A percentile compares a stretch with the other conserved stretches of the same genome.
These are phyloP conservation scores for Collybia nuda DNA, from an alignment of 768 basidiomycete species.

Conservation along the genomic window DNA sequence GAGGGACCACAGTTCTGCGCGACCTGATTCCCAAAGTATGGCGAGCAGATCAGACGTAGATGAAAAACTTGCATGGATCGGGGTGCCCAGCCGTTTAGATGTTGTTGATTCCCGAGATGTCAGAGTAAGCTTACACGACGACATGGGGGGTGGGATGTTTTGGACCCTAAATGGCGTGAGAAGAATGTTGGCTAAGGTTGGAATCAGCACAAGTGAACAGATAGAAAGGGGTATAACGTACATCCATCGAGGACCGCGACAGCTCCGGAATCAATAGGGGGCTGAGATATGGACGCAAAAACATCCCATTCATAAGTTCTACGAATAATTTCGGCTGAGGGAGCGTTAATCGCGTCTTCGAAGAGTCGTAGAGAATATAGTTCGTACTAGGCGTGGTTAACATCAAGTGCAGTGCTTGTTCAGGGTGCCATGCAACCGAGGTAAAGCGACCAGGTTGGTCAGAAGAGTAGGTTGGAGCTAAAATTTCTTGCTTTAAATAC, in stretches of 20 bases:
- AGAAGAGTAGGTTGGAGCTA: conserved; percentile 35
- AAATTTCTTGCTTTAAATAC: conserved; percentile 92
- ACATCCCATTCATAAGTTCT: conserved; percentile 81
- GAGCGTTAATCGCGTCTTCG: not conserved
- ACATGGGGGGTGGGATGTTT: conserved; percentile 99
- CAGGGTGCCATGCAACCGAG: conserved; percentile 85
- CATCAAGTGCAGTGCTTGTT: conserved; percentile 62
- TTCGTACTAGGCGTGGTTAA: conserved; percentile 66
- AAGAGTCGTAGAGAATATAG: not conserved
- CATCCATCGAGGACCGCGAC: conserved; percentile 91
- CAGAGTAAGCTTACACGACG: conserved; percentile 50
- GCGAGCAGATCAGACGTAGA: conserved; percentile 55
- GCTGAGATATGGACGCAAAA: conserved; percentile 51
- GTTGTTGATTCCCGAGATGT: conserved; percentile 17
- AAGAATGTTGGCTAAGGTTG: conserved; percentile 59
- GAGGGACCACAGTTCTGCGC: conserved; percentile 68
- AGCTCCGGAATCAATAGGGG: conserved; percentile 77
- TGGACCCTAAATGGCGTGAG: conserved; percentile 92
- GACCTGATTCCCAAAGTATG: conserved; percentile 69
- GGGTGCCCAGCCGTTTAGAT: conserved; percentile 33
- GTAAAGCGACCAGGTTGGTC: conserved; percentile 57
- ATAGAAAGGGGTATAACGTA: conserved; percentile 35
- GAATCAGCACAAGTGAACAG: not conserved
- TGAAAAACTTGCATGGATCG: conserved; percentile 69
- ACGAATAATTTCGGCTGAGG: conserved; percentile 52